Conservation (phyloP, 2,329 filamentous ascomycete genomes). For the Diaporthe aspalathi region DNA sequence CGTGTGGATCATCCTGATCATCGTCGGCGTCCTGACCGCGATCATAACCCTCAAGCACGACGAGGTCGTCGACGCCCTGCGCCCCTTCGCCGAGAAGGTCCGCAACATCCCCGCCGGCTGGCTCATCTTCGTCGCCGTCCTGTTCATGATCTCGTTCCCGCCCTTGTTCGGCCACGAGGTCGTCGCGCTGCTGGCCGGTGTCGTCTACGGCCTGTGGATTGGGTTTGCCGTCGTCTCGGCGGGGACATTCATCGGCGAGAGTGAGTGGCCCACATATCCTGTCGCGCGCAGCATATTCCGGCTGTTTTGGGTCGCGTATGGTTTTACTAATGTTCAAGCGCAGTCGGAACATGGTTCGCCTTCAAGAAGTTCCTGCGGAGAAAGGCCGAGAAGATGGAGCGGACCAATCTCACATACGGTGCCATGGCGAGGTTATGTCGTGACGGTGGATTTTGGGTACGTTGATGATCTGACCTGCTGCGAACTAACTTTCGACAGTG, state of each 20-base stretch:
- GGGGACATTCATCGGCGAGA: conserved; percentile 55
- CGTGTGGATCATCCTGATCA: conserved; percentile 43
- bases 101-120: conserved; percentile 53
- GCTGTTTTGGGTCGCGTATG: no score
- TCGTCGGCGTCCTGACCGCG: conserved; percentile 47
- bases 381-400: conserved; percentile 52
- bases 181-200: conserved; percentile 54
- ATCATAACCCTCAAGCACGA: conserved; percentile 53
- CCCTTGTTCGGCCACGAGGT: conserved; percentile 57
- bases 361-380: conserved; percentile 52
- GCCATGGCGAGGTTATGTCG: conserved; percentile 53
- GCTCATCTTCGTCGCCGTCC: conserved; percentile 53
- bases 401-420: conserved; percentile 54
- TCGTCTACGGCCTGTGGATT: conserved; percentile 55
- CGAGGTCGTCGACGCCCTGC: conserved; percentile 50
- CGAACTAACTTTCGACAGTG: no score
- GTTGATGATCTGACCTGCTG: neutral
- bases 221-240: conserved; percentile 55
- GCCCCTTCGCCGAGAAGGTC: conserved; percentile 52
- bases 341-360: conserved; percentile 54
- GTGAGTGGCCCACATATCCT: conserved; percentile 42
- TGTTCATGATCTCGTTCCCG: conserved; percentile 55
- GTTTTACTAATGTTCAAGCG: conserved; percentile 10
- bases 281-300: neutral
- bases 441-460: conserved; percentile 55